These are phyloP conservation scores for Cymodocea nodosa DNA, from an alignment of 116 monocot species.

Conservation along the genomic window DNA sequence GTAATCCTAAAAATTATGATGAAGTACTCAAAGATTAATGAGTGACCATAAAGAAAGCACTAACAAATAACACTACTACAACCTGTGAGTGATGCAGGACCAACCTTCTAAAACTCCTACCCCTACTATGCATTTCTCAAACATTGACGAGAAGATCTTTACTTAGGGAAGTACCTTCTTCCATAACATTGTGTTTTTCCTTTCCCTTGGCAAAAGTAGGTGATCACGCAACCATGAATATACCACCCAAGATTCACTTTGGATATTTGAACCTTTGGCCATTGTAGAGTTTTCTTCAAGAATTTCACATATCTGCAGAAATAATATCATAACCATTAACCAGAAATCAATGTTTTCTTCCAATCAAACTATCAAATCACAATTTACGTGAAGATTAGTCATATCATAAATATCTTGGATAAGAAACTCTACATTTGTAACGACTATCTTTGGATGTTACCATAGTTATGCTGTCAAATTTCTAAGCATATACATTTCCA, in stretches of 20 bases:
- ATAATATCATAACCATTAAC: neutral
- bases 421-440: too few species aligned
- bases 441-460: too few species aligned
- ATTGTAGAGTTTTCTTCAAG: slow-evolving; percentile 61
- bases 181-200: slow-evolving; percentile 58
- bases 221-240: slow-evolving; percentile 89
- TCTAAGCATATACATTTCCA: too few species aligned
- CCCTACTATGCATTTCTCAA: neutral
- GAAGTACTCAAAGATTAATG: too few species aligned
- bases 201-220: slow-evolving; percentile 67
- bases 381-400: neutral
- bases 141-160: neutral
- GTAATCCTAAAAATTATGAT: too few species aligned
- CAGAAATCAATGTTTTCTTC: neutral
- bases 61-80: too few species aligned
- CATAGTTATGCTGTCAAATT: too few species aligned
- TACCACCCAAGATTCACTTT: slow-evolving; percentile 59
- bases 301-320: slow-evolving; percentile 28
- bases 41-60: too few species aligned
- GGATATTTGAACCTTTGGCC: slow-evolving; percentile 14
- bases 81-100: too few species aligned
- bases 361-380: neutral
- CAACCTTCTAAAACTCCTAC: too few species aligned
- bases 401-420: neutral
- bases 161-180: slow-evolving; percentile 53